These are phyloP conservation scores for Ceratonia siliqua DNA, from an alignment of 306 rosid species.

Conservation along the genomic window DNA sequence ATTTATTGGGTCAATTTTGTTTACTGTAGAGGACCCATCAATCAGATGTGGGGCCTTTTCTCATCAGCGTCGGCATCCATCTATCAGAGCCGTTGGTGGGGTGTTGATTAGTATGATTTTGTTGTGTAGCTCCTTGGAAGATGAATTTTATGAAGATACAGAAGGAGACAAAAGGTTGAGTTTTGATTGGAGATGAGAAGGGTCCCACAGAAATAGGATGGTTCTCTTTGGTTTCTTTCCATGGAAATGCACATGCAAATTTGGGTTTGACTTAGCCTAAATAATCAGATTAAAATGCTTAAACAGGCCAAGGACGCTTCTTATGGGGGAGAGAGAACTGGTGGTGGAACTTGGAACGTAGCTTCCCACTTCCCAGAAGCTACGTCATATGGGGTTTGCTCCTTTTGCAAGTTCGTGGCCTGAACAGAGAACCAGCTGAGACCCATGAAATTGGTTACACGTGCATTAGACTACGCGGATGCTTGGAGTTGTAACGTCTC, in stretches of 20 bases:
- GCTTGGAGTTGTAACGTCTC: too few species aligned
- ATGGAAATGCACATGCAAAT: slow-evolving; percentile 25
- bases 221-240: neutral
- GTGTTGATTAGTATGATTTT: neutral
- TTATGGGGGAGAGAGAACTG: slow-evolving; percentile 15
- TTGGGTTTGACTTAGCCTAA: slow-evolving; percentile 32
- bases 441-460: too few species aligned
- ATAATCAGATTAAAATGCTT: neutral
- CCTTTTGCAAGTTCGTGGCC: slow-evolving; percentile 30
- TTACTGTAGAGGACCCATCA: neutral
- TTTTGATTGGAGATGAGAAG: slow-evolving; percentile 17
- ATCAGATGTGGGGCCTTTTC: slow-evolving; percentile 21
- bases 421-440: too few species aligned
- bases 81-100: slow-evolving; percentile 38
- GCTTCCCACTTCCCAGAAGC: slow-evolving; percentile 23
- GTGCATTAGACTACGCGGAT: too few species aligned
- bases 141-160: neutral
- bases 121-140: neutral
- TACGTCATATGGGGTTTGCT: slow-evolving; percentile 3
- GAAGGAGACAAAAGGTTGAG: neutral
- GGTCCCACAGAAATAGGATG: slow-evolving; percentile 33
- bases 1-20: slow-evolving; percentile 33
- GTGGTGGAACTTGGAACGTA: neutral
- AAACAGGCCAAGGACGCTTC: neutral
- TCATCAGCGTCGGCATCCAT: slow-evolving; percentile 29